Evolutionary conservation across 352 stramenopile genomes (phyloP), one percentile per base, ranked within the genome.

Genomic region (Globisporangium paroecandrum): DNA sequence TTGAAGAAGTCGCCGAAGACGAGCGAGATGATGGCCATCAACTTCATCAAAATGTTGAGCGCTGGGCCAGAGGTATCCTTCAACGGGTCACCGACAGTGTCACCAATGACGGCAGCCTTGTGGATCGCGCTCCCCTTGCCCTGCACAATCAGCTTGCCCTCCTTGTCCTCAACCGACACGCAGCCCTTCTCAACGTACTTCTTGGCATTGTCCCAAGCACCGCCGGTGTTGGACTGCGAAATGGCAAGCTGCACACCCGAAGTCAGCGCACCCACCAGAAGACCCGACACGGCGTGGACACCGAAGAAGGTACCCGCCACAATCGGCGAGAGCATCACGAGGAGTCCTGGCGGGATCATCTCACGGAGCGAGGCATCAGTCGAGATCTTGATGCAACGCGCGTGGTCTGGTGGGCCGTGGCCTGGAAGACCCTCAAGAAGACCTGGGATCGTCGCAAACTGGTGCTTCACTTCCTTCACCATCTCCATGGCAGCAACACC

Each of bases 31-130:
- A 99, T 99, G 68, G 97, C 97, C 96, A 99, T 99, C 49, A 99
- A 79, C 91, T 99, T 99, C 97, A 99, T 99, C 62, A 99, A 81
- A 86, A 99, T 99, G 87, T 99, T 99, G 58, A 99, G 87, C 59
- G 97, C 95, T 51, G 98, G 97, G 70, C 97, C 98, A n/a, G 95
- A 99, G 34, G 98, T 99, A 86, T 99, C 98, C 89, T 99, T 99
- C 72, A 99, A 90, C 70, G 98, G 98, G 89, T 99, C 98, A 77
- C 98, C 98, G 55, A 99, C 97, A 56, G 98, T 99, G 85, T 99
- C 98, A 73, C 97, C 97, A 59, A 98, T 94, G 47, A 98, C 94
- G 34, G 94, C 93, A 58, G 97, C 97, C 89, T 99, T 99, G 89
- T 99, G 97, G 77, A 98, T 97, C 67, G 98, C 93, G 66, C 91